These are phyloP conservation scores for Sugiyamaella pinicola DNA, from an alignment of 1,139 yeast species.

Conservation along the genomic window DNA sequence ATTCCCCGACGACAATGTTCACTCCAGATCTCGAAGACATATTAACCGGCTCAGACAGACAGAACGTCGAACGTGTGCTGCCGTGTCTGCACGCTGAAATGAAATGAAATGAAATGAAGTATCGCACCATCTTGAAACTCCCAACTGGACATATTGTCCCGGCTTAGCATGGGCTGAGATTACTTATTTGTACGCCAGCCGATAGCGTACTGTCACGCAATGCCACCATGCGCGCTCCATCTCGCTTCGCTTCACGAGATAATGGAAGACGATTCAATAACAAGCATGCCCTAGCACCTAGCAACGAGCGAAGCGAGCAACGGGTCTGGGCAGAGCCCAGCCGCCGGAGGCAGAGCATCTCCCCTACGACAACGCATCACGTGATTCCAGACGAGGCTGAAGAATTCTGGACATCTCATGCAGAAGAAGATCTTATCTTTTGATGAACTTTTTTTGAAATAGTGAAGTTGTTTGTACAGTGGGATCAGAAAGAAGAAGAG, in stretches of 20 bases:
- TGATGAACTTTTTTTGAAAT: not conserved
- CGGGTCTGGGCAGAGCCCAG: not conserved
- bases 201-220: no score
- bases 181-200: no score
- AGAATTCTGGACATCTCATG: not conserved
- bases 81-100: no score
- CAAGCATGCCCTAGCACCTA: no score
- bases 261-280: no score
- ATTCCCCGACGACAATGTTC: not conserved
- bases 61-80: not conserved
- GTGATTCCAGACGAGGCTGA: not conserved
- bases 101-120: no score
- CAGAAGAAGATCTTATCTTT: not conserved
- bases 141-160: constrained; percentile 1
- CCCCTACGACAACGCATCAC: no score
- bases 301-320: not conserved
- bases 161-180: not conserved
- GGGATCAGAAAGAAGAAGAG: not conserved
- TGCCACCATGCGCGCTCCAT: no score
- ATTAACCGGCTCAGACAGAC: not conserved
- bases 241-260: not conserved
- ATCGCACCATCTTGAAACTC: not conserved
- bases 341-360: no score
- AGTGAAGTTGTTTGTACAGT: no score
- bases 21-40: not conserved